Percentiles rank a stretch among this genome's conserved stretches.
phyloP scores from a whole-genome alignment of 305 asterid genomes.

The Fraxinus greggii region DNA sequence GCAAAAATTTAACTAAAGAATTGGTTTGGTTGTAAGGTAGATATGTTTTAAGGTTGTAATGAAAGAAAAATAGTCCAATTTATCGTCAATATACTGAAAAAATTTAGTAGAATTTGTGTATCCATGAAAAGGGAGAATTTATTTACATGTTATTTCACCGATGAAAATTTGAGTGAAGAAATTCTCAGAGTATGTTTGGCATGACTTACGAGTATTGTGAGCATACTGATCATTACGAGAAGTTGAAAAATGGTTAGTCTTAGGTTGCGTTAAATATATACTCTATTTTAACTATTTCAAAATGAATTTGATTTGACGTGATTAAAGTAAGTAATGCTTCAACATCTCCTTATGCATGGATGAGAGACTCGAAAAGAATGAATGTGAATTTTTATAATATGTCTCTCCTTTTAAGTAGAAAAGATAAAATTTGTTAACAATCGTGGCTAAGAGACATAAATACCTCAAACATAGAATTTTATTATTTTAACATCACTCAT shows the following conservation, averaged over 20 bases:
- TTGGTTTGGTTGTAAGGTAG: not conserved
- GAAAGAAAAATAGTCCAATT: not conserved
- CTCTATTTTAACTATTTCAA: not conserved
- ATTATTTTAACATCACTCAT: not conserved
- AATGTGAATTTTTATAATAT: not conserved
- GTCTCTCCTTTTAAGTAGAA: not conserved
- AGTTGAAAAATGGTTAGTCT: not conserved
- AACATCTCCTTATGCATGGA: not conserved
- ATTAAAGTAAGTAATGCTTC: not conserved
- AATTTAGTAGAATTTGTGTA: not conserved
- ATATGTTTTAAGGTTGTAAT: not conserved
- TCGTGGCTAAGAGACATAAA: not conserved
- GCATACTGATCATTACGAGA: not conserved
- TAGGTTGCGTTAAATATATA: not conserved
- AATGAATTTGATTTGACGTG: not conserved
- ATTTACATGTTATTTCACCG: not conserved
- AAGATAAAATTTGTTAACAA: not conserved
- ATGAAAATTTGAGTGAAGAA: not conserved
- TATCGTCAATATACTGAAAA: not conserved
- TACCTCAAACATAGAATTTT: not conserved
- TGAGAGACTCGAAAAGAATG: not conserved
- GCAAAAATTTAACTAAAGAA: not conserved
- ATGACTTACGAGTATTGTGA: not conserved
- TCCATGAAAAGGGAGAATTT: not conserved
- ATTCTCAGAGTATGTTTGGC: not conserved